Evolutionary conservation across 1,284 basidiomycete species (phyloP).

Genomic region (Hymenochaete sp.): DNA sequence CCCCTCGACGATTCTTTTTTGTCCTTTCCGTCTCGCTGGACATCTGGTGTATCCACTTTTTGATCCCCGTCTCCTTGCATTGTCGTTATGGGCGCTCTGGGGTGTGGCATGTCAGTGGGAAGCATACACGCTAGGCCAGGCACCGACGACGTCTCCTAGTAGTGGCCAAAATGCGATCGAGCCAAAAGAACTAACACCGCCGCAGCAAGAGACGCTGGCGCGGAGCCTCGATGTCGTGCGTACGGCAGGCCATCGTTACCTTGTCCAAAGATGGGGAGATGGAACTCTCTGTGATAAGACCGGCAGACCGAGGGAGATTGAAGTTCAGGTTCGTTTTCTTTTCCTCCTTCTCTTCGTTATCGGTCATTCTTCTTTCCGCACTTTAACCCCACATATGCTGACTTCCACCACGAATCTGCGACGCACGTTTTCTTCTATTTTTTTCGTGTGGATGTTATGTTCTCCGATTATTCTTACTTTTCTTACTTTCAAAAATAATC

Average conservation of each 20-base stretch:
- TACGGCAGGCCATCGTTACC: slow-evolving; percentile 75
- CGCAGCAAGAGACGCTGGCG: slow-evolving; percentile 53
- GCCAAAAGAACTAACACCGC: slow-evolving; percentile 51
- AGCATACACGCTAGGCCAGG: slow-evolving; percentile 69
- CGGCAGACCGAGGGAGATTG: slow-evolving; percentile 73
- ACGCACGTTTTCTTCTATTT: not conserved
- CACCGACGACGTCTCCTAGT: slow-evolving; percentile 48
- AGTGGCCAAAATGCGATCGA: no score
- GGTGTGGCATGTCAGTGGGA: no score
- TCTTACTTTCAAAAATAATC: no score
- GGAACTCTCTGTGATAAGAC: slow-evolving; percentile 91
- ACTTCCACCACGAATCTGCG: not conserved
- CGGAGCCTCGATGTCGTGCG: slow-evolving; percentile 67
- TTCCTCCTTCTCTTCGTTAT: slow-evolving; percentile 10
- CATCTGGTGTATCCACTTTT: no score
- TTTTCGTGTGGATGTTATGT: not conserved
- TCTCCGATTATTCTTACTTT: not conserved
- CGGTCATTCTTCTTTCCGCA: not conserved
- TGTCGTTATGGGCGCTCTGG: slow-evolving; percentile 19
- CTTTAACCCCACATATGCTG: not conserved
- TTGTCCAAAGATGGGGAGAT: slow-evolving; percentile 85
- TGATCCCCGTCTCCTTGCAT: no score
- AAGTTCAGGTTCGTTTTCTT: slow-evolving; percentile 66
- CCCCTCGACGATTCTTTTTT: no score
- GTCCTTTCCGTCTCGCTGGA: no score